Percentiles rank a stretch among this genome's conserved stretches.
These are phyloP conservation scores for Solanum okadae DNA, from an alignment of 257 asterid species.

Conservation along the genomic window DNA sequence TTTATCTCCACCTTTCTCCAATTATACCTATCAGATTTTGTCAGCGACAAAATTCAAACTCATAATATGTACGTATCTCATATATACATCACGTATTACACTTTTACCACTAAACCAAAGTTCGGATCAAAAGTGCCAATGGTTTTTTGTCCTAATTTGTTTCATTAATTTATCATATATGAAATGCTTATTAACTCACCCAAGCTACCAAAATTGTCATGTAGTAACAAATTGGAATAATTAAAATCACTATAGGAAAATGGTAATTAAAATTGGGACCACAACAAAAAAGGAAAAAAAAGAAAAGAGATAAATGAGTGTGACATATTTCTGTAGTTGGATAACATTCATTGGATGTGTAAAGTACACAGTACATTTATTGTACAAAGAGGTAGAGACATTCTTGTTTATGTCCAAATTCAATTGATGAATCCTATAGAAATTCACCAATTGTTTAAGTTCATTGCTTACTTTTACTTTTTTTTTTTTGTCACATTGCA, in stretches of 20 bases:
- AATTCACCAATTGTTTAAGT: background rate
- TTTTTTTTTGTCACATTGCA: background rate
- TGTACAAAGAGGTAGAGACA: background rate
- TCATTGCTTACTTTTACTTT: background rate
- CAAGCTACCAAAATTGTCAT: background rate
- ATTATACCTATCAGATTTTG: background rate
- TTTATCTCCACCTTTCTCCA: too few relatives aligned
- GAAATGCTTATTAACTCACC: background rate
- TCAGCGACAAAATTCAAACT: background rate
- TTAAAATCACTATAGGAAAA: background rate
- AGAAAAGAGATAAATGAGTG: background rate
- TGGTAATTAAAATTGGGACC: background rate
- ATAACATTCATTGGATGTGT: constrained; percentile 20
- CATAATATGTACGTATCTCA: background rate
- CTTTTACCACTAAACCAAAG: background rate
- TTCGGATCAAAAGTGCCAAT: background rate
- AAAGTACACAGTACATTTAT: background rate
- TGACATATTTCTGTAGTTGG: constrained; percentile 14
- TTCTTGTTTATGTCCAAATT: background rate
- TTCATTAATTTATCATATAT: background rate
- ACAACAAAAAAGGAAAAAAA: background rate
- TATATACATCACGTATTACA: background rate
- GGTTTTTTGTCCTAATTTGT: background rate
- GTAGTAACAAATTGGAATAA: background rate
- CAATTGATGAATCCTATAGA: background rate